Conservation (phyloP, 2,329 filamentous ascomycete species). For the Apiospora aurea region DNA sequence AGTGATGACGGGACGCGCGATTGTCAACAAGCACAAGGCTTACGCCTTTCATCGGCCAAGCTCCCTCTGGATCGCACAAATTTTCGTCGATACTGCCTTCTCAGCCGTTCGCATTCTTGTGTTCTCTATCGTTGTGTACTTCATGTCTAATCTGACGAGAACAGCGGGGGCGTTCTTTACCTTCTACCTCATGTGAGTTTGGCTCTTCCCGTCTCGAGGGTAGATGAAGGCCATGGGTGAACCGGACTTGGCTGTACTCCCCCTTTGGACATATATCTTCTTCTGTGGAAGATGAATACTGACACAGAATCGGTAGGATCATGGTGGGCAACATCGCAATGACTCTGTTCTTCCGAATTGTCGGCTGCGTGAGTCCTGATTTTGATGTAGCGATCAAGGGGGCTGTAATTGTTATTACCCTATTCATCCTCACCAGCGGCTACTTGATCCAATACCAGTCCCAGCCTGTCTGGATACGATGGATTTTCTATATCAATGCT, state of each 20-base stretch:
- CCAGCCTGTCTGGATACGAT: conserved; percentile 78
- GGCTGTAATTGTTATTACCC: conserved; percentile 78
- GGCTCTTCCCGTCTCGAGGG: too few species aligned
- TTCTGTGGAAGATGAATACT: too few species aligned
- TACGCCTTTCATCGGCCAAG: conserved; percentile 76
- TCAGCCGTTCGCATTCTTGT: conserved; percentile 73
- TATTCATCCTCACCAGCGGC: conserved; percentile 80
- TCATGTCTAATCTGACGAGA: conserved; percentile 74
- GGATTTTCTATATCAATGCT: conserved; percentile 81
- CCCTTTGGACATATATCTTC: too few species aligned
- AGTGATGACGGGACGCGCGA: conserved; percentile 77
- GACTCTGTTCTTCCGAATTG: conserved; percentile 79
- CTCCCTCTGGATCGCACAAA: conserved; percentile 82
- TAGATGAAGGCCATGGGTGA: too few species aligned
- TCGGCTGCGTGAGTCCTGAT: conserved; percentile 78
- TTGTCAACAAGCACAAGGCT: conserved; percentile 84
- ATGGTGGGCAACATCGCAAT: conserved; percentile 74
- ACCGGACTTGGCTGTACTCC: too few species aligned
- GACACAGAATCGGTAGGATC: conserved; percentile 45
- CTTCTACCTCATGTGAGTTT: conserved; percentile 65
- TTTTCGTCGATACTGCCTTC: conserved; percentile 79
- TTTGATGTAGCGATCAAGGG: conserved; percentile 89
- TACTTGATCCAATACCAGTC: conserved; percentile 83
- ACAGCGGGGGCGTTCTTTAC: conserved; percentile 80
- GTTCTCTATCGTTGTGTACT: conserved; percentile 80